Base-by-base conservation (phyloP, 1,284 basidiomycete genomes). In the Trichosporon sp. region DNA sequence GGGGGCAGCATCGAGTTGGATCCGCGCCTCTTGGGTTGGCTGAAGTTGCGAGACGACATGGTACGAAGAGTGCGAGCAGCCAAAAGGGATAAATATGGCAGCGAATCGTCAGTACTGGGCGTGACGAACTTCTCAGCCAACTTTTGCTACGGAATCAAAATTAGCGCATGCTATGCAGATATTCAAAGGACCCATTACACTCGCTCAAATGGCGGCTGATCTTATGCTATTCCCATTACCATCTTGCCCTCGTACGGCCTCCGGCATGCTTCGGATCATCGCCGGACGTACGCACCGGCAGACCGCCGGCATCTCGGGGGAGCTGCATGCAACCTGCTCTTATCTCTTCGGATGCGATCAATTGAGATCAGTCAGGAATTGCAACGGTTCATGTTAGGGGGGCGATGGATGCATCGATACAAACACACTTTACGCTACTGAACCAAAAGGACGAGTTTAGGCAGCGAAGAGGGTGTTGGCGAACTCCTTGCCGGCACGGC, bases 391-490 rank as follows among this genome's bases (percentile, higher is more conserved):
- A 8, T 12, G 11, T 32, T 60, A n/a, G 21, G 56, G 32, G 62
- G 32, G 62, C 35, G 62, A 64, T 63, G 29, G 13, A 65, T 71
- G 65, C 70, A 71, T 71, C 70, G 18, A 66, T 71, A 68, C 70
- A 68, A 71, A 47, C 71, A 70, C 53, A 68, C 21, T n/a, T 31
- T 60, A 60, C 56, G 56, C 56, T 60, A 32, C 64, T 44, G 31
- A 29, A 66, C 70, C 56, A 42, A 63, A 68, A 63, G 62, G 35
- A 65, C 44, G n/a, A 56, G 67, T 76, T 92, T 86, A 97, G 80
- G 92, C 89, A 83, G 94, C 89, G 77, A 92, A 89, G 81, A 98
- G 89, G 75, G 88, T 93, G 76, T 87, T 87, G 82, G 94, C 86
- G 92, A 97, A 98, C 71, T 88, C 87, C 85, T 93, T 89, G 83